Evolutionary conservation across 139 green algal genomes (phyloP).

Genomic region (Axilococcus clingmanii): DNA sequence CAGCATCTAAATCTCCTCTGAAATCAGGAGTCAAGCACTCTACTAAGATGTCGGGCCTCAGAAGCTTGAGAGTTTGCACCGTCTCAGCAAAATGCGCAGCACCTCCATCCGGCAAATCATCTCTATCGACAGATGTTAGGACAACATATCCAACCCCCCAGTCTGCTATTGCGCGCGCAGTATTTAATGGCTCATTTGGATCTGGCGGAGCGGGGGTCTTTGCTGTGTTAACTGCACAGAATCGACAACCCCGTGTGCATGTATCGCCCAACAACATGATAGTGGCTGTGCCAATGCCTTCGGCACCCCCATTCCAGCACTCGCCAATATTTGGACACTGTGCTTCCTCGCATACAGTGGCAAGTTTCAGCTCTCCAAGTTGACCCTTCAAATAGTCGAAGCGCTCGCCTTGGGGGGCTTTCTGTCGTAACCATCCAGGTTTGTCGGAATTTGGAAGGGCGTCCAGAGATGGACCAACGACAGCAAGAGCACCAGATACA

Average conservation of each 20-base stretch:
- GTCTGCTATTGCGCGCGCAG: slow-evolving; percentile 59
- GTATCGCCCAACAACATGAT: slow-evolving; percentile 91
- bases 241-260: slow-evolving; percentile 82
- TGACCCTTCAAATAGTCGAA: slow-evolving; percentile 77
- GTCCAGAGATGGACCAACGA: not conserved
- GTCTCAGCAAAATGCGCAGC: slow-evolving; percentile 75
- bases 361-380: slow-evolving; percentile 88
- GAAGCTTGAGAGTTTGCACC: slow-evolving; percentile 43
- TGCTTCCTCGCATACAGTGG: slow-evolving; percentile 95
- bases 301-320: slow-evolving; percentile 74
- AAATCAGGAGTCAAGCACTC: slow-evolving; percentile 94
- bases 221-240: slow-evolving; percentile 80
- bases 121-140: slow-evolving; percentile 78
- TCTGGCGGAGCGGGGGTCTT: slow-evolving; percentile 55
- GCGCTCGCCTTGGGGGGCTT: slow-evolving; percentile 77
- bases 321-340: slow-evolving; percentile 95
- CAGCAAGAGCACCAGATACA: not conserved
- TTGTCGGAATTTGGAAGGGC: slow-evolving; percentile 46
- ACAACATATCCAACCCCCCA: slow-evolving; percentile 87
- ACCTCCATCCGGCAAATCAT: slow-evolving; percentile 85
- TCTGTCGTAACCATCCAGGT: slow-evolving; percentile 89
- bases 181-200: slow-evolving; percentile 65
- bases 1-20: slow-evolving; percentile 60
- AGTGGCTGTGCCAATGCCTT: slow-evolving; percentile 76
- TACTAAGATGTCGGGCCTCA: slow-evolving; percentile 66